phyloP scores from a whole-genome alignment of 768 basidiomycete genomes.

The Cystobasidium tubakii region DNA sequence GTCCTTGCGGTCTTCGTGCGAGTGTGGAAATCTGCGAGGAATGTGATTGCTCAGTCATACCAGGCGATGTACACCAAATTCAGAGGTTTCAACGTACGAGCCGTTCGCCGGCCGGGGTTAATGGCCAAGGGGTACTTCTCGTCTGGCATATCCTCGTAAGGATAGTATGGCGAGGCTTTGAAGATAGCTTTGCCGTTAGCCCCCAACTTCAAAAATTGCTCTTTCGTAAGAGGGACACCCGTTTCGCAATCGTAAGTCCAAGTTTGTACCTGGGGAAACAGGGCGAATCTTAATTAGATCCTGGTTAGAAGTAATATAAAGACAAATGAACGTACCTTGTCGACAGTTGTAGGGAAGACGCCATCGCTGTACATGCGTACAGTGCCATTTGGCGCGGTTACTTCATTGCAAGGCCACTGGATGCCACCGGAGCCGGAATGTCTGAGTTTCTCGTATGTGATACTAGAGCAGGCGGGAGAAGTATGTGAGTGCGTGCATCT shows the following conservation, averaged over 20 bases:
- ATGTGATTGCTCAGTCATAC: background rate
- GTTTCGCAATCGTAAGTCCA: constrained; percentile 35
- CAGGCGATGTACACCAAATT: background rate
- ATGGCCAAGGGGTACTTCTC: constrained; percentile 41
- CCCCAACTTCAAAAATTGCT: constrained; percentile 38
- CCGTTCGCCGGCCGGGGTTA: constrained; percentile 38
- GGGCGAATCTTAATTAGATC: too few species aligned
- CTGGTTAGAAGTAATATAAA: too few species aligned
- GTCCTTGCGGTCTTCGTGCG: constrained; percentile 43
- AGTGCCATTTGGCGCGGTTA: constrained; percentile 26
- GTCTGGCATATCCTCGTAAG: constrained; percentile 36
- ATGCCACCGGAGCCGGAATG: constrained; percentile 40
- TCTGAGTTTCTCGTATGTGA: constrained; percentile 19
- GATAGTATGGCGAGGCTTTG: constrained; percentile 39
- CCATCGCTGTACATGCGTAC: constrained; percentile 40
- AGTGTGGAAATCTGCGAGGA: constrained; percentile 40
- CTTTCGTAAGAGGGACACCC: constrained; percentile 40
- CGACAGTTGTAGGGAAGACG: constrained; percentile 40
- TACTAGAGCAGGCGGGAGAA: background rate
- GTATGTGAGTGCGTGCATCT: background rate
- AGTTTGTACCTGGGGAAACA: constrained; percentile 34
- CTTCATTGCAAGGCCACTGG: constrained; percentile 45
- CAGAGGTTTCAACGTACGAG: background rate
- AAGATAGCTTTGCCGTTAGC: constrained; percentile 42
- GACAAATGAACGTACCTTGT: constrained; percentile 29